Evolutionary conservation across 2,329 filamentous ascomycete genomes (phyloP), one percentile per base, ranked within the genome.

Genomic region (Albophoma yamanashiensis): DNA sequence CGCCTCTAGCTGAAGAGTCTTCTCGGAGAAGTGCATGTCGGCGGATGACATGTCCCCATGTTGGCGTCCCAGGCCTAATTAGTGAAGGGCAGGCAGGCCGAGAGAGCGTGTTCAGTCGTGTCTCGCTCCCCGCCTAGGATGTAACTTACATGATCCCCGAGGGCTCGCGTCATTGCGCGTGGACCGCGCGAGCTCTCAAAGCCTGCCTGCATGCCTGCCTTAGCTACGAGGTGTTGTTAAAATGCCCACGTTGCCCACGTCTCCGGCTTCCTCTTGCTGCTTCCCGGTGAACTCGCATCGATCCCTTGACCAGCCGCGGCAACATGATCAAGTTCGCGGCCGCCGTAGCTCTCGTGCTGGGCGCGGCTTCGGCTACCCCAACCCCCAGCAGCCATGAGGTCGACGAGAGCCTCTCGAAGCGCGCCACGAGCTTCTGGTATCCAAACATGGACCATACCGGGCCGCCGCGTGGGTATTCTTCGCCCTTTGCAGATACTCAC

Each of bases 371-470:
- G 55, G 67, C 67, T 56, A 52, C 59, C 22, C 62, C 65, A 17
- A 56, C 61, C 2, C 57, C 57, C 12, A 55, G 60, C 57, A 38
- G 56, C 42, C 31, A 58, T 59, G 60, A 42, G 39, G 36, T 50
- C 22, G 52, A 60, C 20, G 60, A 65, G 45, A 57, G 57, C 55
- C 34, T 64, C 31, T 50, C 58, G n/a, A 62, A 63, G 56, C 60
- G 62, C 52, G 56, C 63, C 27, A 69, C 65, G 39, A 69, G 65
- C 55, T 78, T 74, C 64, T 78, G 75, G 74, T 78, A 78, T 64
- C 67, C 75, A 42, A 74, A 75, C 58, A 69, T 78, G 65, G 75
- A 78, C 58, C 76, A 78, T 60, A 70, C 69, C 0, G 70, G 68
- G 1, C 27, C 67, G 1, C 59, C 69, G 20, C 69, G 75, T 9